These are phyloP conservation scores for Helotiales sp. DNA, from an alignment of 2,329 filamentous ascomycete species.

Conservation along the genomic window DNA sequence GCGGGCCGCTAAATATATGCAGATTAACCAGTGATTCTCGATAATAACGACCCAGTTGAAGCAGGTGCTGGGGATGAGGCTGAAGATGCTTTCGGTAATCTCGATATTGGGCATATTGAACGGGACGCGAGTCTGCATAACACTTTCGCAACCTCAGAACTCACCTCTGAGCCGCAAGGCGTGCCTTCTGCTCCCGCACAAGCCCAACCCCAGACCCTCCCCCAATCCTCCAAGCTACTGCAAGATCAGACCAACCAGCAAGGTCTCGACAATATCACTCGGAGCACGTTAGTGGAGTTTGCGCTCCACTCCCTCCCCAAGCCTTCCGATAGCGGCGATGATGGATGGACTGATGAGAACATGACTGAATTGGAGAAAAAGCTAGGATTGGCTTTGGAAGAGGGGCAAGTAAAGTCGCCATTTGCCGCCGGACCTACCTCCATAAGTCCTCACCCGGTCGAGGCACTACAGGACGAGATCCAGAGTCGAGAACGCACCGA, in stretches of 20 bases:
- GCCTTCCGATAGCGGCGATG: slow-evolving; percentile 18
- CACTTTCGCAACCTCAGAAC: slow-evolving; percentile 16
- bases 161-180: slow-evolving; percentile 15
- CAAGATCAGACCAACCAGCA: slow-evolving; percentile 20
- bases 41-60: slow-evolving; percentile 13
- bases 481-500: slow-evolving; percentile 19
- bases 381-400: slow-evolving; percentile 21
- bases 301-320: slow-evolving; percentile 16
- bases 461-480: slow-evolving; percentile 21
- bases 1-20: not conserved
- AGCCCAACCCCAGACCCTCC: slow-evolving; percentile 3
- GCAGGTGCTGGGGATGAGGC: slow-evolving; percentile 8
- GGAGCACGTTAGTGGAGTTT: slow-evolving; percentile 16
- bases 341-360: slow-evolving; percentile 19
- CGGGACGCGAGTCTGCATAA: slow-evolving; percentile 13
- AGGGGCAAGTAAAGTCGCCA: slow-evolving; percentile 3
- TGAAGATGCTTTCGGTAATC: slow-evolving; percentile 9
- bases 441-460: slow-evolving; percentile 11
- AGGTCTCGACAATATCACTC: slow-evolving; percentile 18
- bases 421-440: too few species aligned
- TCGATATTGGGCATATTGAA: slow-evolving; percentile 19
- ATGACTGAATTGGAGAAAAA: slow-evolving; percentile 23
- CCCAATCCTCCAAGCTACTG: not conserved
- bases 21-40: slow-evolving; percentile 1
- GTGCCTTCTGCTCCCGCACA: slow-evolving; percentile 20